Conservation (phyloP, 1,284 basidiomycete genomes). For the Puccinia novopanici region DNA sequence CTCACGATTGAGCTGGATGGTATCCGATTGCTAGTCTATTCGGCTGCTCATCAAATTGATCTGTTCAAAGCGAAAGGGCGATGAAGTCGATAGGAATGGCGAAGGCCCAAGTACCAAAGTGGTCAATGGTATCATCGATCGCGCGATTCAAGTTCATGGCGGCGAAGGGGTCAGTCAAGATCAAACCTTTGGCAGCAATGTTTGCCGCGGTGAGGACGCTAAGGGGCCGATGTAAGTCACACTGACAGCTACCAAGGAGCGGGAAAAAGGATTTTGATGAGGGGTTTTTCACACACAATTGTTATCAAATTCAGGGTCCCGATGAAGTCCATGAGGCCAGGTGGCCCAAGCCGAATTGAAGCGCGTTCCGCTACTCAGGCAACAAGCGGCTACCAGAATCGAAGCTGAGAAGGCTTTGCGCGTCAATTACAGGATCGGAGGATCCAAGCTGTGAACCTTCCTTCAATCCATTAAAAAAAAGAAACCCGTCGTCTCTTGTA, state of each 20-base stretch:
- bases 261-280: background rate
- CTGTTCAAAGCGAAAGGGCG: conserved; percentile 83
- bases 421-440: conserved; percentile 14
- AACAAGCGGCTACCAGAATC: conserved; percentile 5
- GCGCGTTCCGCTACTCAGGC: conserved; percentile 36
- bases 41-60: conserved; percentile 94
- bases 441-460: conserved; percentile 23
- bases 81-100: conserved; percentile 95
- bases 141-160: conserved; percentile 90
- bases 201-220: conserved; percentile 83
- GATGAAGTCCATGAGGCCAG: conserved; percentile 51
- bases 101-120: conserved; percentile 88
- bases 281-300: background rate
- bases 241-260: background rate
- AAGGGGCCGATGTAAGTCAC: conserved; percentile 75
- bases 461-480: too few species aligned
- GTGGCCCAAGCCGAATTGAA: conserved; percentile 45
- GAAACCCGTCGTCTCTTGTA: too few species aligned
- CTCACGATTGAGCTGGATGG: conserved; percentile 90
- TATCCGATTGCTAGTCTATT: conserved; percentile 80
- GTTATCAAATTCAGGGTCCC: conserved; percentile 37
- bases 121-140: conserved; percentile 83
- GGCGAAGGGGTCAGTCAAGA: conserved; percentile 94
- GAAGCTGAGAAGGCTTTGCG: conserved; percentile 11
- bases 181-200: conserved; percentile 72